Conservation (phyloP, 2,329 filamentous ascomycete genomes). For the Metarhizium brunneum region DNA sequence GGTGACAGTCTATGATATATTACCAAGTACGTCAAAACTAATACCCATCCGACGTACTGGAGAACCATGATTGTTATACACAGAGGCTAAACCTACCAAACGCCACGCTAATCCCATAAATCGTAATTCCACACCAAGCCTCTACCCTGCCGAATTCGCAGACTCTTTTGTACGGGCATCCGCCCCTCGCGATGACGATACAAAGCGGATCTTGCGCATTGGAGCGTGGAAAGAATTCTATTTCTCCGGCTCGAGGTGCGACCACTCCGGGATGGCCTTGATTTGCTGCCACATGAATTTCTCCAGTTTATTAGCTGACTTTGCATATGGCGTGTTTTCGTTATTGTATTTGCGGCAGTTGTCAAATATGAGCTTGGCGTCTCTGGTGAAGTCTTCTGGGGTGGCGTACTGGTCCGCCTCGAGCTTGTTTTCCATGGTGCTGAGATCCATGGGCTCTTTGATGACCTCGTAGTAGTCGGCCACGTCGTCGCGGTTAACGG, state of each 20-base stretch:
- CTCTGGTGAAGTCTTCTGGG: constrained; percentile 80
- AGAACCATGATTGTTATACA: neutral
- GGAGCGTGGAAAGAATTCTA: constrained; percentile 16
- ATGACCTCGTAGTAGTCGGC: constrained; percentile 99
- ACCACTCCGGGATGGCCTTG: constrained; percentile 89
- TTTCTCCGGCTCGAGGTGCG: constrained; percentile 40
- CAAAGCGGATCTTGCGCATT: constrained; percentile 3
- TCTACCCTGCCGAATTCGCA: neutral
- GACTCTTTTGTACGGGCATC: neutral
- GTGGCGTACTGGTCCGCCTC: constrained; percentile 78
- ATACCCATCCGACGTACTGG: too few species aligned
- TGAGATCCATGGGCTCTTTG: constrained; percentile 93
- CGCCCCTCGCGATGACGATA: neutral
- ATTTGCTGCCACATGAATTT: constrained; percentile 96
- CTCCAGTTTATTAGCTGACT: constrained; percentile 85
- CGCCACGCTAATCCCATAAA: neutral
- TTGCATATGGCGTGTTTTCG: constrained; percentile 88
- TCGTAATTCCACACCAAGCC: neutral
- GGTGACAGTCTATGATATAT: too few species aligned
- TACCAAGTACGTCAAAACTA: too few species aligned
- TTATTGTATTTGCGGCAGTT: constrained; percentile 94
- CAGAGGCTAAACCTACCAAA: neutral
- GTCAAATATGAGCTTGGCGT: constrained; percentile 82
- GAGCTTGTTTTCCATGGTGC: constrained; percentile 91
- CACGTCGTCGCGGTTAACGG: constrained; percentile 92